Base-by-base conservation (phyloP, 202 grass and related monocot genomes). In the Saccharum hybrid region DNA sequence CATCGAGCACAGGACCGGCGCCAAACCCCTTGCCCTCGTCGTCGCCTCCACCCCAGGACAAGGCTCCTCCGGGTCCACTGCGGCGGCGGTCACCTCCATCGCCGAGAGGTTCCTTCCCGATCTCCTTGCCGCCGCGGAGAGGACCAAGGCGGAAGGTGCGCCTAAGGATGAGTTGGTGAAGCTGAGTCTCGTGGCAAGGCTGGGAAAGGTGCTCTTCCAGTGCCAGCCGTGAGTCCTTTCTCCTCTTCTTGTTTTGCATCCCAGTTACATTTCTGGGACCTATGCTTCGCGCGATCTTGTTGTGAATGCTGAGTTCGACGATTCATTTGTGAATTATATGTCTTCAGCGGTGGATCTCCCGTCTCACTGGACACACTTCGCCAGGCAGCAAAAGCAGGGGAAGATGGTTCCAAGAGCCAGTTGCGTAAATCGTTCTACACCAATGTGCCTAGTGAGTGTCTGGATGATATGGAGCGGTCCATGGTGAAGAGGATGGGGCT, bases 121-220 rank as follows among this genome's bases (percentile, higher is more conserved):
- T 37, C 84, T 93, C 34, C 77, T 94, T 1, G 69, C 71, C n/a
- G 56, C 89, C 3, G 71, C 60, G 7, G 30, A 28, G 77, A 89
- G 85, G 48, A 77, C 62, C 68, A 83, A 49, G 67, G 63, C 41
- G 26, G 46, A 63, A 33, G 83, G 80, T 38, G 34, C 8, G 40
- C 21, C 48, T 3, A 67, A 23, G 8, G 82, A n/a, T 23, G 81
- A 63, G 45, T 68, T 84, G n/a, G 59, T 74, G 34, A 95, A 94
- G 72, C 77, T 90, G 22, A 57, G 39, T 38, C 76, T 93, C 23
- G 83, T 87, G 16, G 85, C 90, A 62, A 83, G 71, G 73, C 71
- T 93, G n/a, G 96, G 96, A 8, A 95, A 92, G 76, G 68, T 95
- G 28, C 84, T 93, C 43, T 98, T 95, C 74, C 39, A 77, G 19